Percentiles rank a stretch among this genome's conserved stretches.
These are phyloP conservation scores for Mycosphaerella sp. DNA, from an alignment of 2,329 filamentous ascomycete genomes.

Conservation along the genomic window DNA sequence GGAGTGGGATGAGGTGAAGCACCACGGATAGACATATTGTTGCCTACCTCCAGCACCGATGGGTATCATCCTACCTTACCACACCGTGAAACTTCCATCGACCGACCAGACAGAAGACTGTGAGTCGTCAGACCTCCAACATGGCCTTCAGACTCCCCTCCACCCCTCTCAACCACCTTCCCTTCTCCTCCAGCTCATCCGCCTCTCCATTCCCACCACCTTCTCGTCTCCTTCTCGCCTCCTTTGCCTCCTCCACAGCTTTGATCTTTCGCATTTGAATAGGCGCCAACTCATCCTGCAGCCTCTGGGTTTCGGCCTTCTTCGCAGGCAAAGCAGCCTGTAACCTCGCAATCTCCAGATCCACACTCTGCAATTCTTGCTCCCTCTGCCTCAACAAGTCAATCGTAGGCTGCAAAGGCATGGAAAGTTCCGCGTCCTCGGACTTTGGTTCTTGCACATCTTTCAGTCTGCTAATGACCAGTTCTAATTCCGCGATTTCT, in stretches of 20 bases:
- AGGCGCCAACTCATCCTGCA: slow-evolving; percentile 62
- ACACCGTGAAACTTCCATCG: background rate
- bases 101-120: background rate
- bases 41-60: background rate
- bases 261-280: slow-evolving; percentile 62
- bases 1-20: too few species aligned
- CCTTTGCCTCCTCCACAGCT: slow-evolving; percentile 61
- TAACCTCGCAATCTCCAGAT: slow-evolving; percentile 44
- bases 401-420: slow-evolving; percentile 42
- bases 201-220: slow-evolving; percentile 52
- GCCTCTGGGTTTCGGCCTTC: slow-evolving; percentile 59
- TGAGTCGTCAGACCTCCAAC: slow-evolving; percentile 49
- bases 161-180: slow-evolving; percentile 67
- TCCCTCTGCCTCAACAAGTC: slow-evolving; percentile 38
- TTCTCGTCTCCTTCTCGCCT: slow-evolving; percentile 64
- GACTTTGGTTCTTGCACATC: slow-evolving; percentile 34
- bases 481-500: slow-evolving; percentile 48
- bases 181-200: slow-evolving; percentile 69
- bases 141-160: slow-evolving; percentile 58
- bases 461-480: slow-evolving; percentile 44
- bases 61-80: background rate
- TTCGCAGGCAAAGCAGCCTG: slow-evolving; percentile 59
- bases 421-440: slow-evolving; percentile 36
- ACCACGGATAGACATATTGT: background rate
- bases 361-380: slow-evolving; percentile 38